Evolutionary conservation across 2,329 filamentous ascomycete species (phyloP), one percentile per base, ranked within the genome.

Genomic region (Penicillium palitans): DNA sequence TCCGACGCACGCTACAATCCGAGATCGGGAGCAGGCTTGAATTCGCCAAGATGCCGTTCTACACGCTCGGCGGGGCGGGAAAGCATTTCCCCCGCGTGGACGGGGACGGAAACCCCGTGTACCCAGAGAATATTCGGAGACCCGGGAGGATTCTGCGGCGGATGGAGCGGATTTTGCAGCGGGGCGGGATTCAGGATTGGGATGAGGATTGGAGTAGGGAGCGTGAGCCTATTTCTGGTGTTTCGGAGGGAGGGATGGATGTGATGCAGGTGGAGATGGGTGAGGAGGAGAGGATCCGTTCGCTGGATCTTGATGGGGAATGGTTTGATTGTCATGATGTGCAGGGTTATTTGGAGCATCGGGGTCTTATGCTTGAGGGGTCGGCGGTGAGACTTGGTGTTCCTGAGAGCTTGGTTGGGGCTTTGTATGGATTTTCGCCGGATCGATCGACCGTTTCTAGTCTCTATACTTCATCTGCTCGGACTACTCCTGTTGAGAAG

Each of bases 251-350:
- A 5, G 17, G 7, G 9, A 25, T 29, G 12, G 31, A 13, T 31
- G 29, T 13, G 10, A 31, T 6, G 29, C 29, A 31, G 29, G 29
- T 31, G 29, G 4, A 33, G 31, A 33, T 33, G 19, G 24, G 55
- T 9, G 57, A 66, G n/a, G 62, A 72, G 15, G 66, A 74, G 37
- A 60, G 68, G n/a, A 61, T 74, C 19, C 69, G 68, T 6, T 58
- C 87, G 8, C 80, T 83, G 1, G 88, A 85, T 0, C 89, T 87
- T 60, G 83, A 89, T 59, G 90, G 90, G 5, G 84, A 90, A 51
- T 95, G 90, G 79, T 90, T 89, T 65, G 90, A 95, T 68, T 78
- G 86, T 0, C 83, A 90, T 59, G 91, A 95, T 70, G 87, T 92
- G 0, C 89, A 95, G 72, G 80, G 84, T 13, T 95, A 92, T 69